Base-by-base conservation (phyloP, 2,329 filamentous ascomycete genomes). In the Penicillium sp. region DNA sequence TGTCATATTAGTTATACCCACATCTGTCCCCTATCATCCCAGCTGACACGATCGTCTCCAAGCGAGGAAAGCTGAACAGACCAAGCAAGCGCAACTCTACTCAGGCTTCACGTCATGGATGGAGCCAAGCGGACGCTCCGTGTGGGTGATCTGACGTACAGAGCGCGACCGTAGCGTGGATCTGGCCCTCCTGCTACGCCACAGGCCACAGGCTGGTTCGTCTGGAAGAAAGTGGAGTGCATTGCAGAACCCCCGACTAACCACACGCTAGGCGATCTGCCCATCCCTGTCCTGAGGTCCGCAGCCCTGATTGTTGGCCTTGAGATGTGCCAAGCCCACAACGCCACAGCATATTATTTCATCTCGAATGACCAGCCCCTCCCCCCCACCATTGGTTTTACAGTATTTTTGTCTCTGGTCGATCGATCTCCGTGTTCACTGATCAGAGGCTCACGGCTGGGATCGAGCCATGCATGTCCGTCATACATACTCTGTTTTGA, bases 151-250 rank as follows among this genome's bases (percentile, higher is more conserved):
- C 63, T 65, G 63, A 63, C 63, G 60, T 65, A 65, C 58, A 58
- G 48, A 62, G 58, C 45, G 45, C 33, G 59, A 64, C 48, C 56
- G 49, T 33, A 46, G 57, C 48, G 55, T 62, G 60, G 55, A 65
- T 62, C 60, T 52, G 30, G 42, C 7, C 48, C 19, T 51, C 28
- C 16, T 35, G 28, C 28, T 51, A 51, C 48, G 48, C 37, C 33
- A 53, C 40, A 57, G 63, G 63, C 63, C 59, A 67, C 64, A 60
- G 52, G 46, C 46, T 61, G 55, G 55, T 62, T 62, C 63, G 61
- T 65, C 65, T 68, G 63, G 65, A 68, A 66, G 65, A 49, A 68
- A 68, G 67, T 69, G 66, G 65, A 61, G 65, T 60, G 28, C 33
- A 60, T 61, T 63, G 61, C 68, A 61, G 66, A 67, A 67, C 59